phyloP scores from a whole-genome alignment of 2,329 filamentous ascomycete genomes.

The Camillea tinctor region DNA sequence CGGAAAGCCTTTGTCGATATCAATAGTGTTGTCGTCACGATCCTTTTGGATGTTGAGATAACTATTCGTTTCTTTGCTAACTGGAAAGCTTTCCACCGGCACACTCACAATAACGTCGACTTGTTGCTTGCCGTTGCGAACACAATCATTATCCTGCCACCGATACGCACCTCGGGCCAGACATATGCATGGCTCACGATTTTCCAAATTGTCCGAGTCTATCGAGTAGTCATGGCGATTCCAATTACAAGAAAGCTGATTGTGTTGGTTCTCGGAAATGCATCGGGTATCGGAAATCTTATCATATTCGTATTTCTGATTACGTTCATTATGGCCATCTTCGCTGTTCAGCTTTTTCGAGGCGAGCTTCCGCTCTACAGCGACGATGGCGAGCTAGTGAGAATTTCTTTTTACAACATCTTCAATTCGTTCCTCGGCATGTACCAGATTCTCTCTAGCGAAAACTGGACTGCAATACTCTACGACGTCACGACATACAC shows the following conservation, averaged over 20 bases:
- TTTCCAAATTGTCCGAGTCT: slow-evolving; percentile 90
- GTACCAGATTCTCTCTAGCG: slow-evolving; percentile 95
- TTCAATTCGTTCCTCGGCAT: slow-evolving; percentile 97
- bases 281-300: slow-evolving; percentile 86
- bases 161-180: slow-evolving; percentile 68
- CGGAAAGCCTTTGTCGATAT: slow-evolving; percentile 65
- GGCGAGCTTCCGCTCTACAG: slow-evolving; percentile 74
- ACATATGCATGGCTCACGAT: slow-evolving; percentile 84
- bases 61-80: slow-evolving; percentile 73
- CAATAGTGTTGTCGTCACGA: slow-evolving; percentile 73
- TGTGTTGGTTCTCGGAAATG: slow-evolving; percentile 83
- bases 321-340: slow-evolving; percentile 89
- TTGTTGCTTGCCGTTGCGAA: slow-evolving; percentile 78
- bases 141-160: slow-evolving; percentile 79
- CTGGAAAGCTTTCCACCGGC: slow-evolving; percentile 77
- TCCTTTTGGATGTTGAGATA: slow-evolving; percentile 80
- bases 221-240: slow-evolving; percentile 87
- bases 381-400: slow-evolving; percentile 58
- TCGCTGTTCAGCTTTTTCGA: slow-evolving; percentile 89
- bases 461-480: slow-evolving; percentile 89
- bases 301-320: slow-evolving; percentile 96
- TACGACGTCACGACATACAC: slow-evolving; percentile 77
- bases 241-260: slow-evolving; percentile 86
- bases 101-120: slow-evolving; percentile 76
- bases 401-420: slow-evolving; percentile 81